Base-by-base conservation (phyloP, 139 green algal genomes). In the Chlamydomonas sp. region DNA sequence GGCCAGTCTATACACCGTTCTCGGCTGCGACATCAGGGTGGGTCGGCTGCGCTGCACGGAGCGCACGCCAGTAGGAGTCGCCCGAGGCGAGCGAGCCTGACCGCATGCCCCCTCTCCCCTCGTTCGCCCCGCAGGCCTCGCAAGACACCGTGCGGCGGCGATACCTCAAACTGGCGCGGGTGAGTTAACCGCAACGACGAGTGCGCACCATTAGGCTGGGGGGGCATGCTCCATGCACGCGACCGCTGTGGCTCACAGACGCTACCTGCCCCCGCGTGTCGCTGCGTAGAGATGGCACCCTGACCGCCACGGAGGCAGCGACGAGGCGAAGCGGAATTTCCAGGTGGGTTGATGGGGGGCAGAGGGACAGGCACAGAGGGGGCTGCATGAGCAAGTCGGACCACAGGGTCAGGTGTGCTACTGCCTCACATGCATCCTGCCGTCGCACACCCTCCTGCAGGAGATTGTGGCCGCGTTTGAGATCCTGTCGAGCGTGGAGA, bases 21-120 rank as follows among this genome's bases (percentile, higher is more conserved):
- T 66, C 13, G 59, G 59, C 4, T 5, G 39, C 5, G 59, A 66
- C n/a, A 66, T 66, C 29, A 66, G 43, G 59, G 59, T 66, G 33
- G 13, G 26, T 39, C 39, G 8, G 39, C 10, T 50, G 39, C 39
- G 8, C 13, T 50, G 39, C 13, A 13, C 39, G 13, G 39, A 8
- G 39, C 39, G n/a, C n/a, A n/a, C n/a, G n/a, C n/a, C n/a, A n/a
- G n/a, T n/a, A n/a, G n/a, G n/a, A 50, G 39, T 50, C 39, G 8
- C 13, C 10, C 8, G 39, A 50, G 39, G 10, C 13, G 39, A 10
- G 31, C 59, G 13, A 66, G 4, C 33, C 20, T 66, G 5, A 22
- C 33, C n/a, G 20, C 31, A 30, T 16, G 5, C 50, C 31, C 13
- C 6, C 59, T 64, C 8, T 10, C 34, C 26, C 26, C 22, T 64